Percentiles rank a stretch among this genome's conserved stretches.
phyloP scores from a whole-genome alignment of 108 stramenopile genomes.

The Asterionellopsis glacialis region DNA sequence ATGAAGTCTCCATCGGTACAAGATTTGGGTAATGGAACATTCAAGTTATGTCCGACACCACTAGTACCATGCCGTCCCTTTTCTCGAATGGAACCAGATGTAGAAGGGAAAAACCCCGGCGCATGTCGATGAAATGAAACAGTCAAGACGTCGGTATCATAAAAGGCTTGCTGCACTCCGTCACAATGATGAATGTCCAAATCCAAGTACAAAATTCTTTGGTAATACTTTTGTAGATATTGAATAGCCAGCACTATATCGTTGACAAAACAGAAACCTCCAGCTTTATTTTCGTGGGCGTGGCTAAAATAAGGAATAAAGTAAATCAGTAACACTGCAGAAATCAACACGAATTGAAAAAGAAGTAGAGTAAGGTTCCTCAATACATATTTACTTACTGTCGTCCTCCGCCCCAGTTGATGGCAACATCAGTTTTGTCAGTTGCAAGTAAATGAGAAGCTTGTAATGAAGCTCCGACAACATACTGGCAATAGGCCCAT shows the following conservation, averaged over 20 bases:
- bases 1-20: conserved; percentile 24
- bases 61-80: conserved; percentile 25
- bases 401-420: conserved; percentile 84
- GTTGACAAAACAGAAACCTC: conserved; percentile 85
- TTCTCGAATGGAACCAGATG: conserved; percentile 23
- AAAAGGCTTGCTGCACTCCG: conserved; percentile 67
- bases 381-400: conserved; percentile 25
- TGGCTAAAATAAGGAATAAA: conserved; percentile 37
- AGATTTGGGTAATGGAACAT: conserved; percentile 36
- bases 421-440: conserved; percentile 48
- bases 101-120: conserved; percentile 39
- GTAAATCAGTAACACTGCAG: no score
- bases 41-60: conserved; percentile 43
- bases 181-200: conserved; percentile 85
- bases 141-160: conserved; percentile 41
- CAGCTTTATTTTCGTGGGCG: conserved; percentile 64
- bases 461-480: conserved; percentile 34
- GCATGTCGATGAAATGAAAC: conserved; percentile 43
- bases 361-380: no score
- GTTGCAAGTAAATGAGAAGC: conserved; percentile 32
- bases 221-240: conserved; percentile 30
- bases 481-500: conserved; percentile 33
- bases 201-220: conserved; percentile 69
- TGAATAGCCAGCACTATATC: conserved; percentile 79
- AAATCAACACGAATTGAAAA: no score